A percentile compares a stretch with the other conserved stretches of the same genome.
These are phyloP conservation scores for Selaginella tamariscina DNA, from an alignment of 75 land plant genomes.

Conservation along the genomic window DNA sequence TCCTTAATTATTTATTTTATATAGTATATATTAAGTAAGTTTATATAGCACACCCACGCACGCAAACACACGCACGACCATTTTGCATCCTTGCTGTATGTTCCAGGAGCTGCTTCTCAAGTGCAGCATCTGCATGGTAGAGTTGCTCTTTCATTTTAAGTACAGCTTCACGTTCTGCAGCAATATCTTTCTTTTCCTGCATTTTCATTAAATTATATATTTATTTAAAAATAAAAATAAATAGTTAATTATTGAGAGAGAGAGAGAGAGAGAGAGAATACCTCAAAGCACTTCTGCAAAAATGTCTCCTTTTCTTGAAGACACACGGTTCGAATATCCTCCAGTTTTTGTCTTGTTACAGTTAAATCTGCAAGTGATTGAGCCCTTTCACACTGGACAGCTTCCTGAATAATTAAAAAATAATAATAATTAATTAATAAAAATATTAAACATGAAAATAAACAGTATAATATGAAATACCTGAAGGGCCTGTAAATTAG, in stretches of 20 bases:
- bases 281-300: constrained; percentile 16
- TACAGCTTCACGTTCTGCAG: constrained; percentile 17
- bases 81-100: constrained; percentile 20
- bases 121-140: constrained; percentile 12
- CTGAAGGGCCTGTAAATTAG: constrained; percentile 17
- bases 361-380: constrained; percentile 19
- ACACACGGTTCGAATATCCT: constrained; percentile 15
- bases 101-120: constrained; percentile 23
- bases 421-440: not conserved
- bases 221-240: no score
- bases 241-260: not conserved
- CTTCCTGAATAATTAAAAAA: constrained; percentile 10
- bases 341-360: constrained; percentile 11
- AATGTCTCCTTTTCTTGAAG: constrained; percentile 17
- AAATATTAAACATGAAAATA: not conserved
- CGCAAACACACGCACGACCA: constrained; percentile 5
- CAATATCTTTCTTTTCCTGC: constrained; percentile 21
- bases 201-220: not conserved
- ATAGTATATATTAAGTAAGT: no score
- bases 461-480: constrained; percentile 8
- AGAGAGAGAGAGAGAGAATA: not conserved
- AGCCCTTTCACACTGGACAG: constrained; percentile 15
- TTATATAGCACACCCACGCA: not conserved
- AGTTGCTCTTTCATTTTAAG: constrained; percentile 25
- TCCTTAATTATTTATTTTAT: no score